phyloP scores from a whole-genome alignment of 257 asterid genomes.

The Solanum lycopersicoides region DNA sequence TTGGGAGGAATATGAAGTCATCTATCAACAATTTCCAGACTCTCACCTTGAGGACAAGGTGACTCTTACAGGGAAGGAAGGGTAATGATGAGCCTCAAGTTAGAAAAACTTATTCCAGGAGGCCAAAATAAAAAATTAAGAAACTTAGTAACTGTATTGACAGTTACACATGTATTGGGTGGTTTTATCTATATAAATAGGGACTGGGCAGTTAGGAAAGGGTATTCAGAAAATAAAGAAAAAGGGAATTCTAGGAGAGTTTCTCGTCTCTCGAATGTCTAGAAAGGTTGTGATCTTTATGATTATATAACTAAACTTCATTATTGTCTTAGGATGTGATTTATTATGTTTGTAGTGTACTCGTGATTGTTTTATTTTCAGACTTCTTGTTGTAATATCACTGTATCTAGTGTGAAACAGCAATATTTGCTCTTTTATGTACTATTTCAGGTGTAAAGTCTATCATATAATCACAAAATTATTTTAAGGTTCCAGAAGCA shows the following conservation, averaged over 20 bases:
- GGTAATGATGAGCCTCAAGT: neutral
- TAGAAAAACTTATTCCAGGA: neutral
- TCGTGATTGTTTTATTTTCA: neutral
- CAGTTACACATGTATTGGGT: neutral
- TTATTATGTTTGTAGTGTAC: neutral
- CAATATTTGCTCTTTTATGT: neutral
- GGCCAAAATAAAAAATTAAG: neutral
- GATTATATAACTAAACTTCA: neutral
- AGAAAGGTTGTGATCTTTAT: neutral
- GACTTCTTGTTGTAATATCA: neutral
- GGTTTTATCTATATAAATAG: neutral
- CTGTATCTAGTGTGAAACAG: neutral
- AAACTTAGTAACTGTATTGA: too few species aligned
- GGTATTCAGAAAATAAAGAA: neutral
- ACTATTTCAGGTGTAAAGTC: neutral
- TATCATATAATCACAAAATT: neutral
- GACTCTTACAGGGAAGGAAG: neutral
- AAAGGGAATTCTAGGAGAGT: neutral
- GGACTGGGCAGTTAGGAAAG: neutral
- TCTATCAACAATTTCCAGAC: neutral
- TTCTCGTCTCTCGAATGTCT: neutral
- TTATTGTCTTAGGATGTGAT: neutral
- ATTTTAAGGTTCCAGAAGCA: neutral
- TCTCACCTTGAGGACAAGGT: neutral
- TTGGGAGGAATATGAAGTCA: neutral